phyloP scores from a whole-genome alignment of 371 early-diverging fungal species.

The Dichotomocladium elegans region DNA sequence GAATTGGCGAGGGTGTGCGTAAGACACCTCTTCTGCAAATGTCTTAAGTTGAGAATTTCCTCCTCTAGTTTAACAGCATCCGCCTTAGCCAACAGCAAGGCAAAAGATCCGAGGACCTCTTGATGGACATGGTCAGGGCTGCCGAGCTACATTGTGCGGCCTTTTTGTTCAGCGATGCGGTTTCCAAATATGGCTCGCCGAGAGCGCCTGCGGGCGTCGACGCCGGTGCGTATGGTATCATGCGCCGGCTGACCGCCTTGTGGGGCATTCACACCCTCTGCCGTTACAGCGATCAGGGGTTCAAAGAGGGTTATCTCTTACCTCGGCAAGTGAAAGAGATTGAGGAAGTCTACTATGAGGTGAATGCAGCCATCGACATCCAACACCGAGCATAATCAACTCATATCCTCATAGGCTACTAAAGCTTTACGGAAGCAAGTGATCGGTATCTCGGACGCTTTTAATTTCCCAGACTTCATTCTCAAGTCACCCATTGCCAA shows the following conservation, averaged over 20 bases:
- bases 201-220: constrained; percentile 8
- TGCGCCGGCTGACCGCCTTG: constrained; percentile 28
- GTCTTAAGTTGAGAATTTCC: background rate
- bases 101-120: constrained; percentile 15
- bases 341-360: constrained; percentile 38
- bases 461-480: constrained; percentile 61
- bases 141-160: constrained; percentile 38
- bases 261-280: constrained; percentile 41
- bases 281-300: constrained; percentile 45
- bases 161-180: constrained; percentile 23
- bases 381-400: too few relatives aligned
- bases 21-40: background rate
- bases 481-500: constrained; percentile 66
- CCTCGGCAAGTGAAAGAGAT: constrained; percentile 46
- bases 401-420: constrained; percentile 27
- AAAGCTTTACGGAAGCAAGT: constrained; percentile 54
- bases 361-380: background rate
- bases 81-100: constrained; percentile 12
- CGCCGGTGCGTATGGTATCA: constrained; percentile 15
- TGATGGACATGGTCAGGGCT: constrained; percentile 31
- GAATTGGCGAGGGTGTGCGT: constrained; percentile 1
- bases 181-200: constrained; percentile 25
- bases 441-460: constrained; percentile 61
- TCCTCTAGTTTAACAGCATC: constrained; percentile 23
- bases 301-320: constrained; percentile 48